These are phyloP conservation scores for Cryptococcus sp. DNA, from an alignment of 1,284 basidiomycete genomes.

Conservation along the genomic window DNA sequence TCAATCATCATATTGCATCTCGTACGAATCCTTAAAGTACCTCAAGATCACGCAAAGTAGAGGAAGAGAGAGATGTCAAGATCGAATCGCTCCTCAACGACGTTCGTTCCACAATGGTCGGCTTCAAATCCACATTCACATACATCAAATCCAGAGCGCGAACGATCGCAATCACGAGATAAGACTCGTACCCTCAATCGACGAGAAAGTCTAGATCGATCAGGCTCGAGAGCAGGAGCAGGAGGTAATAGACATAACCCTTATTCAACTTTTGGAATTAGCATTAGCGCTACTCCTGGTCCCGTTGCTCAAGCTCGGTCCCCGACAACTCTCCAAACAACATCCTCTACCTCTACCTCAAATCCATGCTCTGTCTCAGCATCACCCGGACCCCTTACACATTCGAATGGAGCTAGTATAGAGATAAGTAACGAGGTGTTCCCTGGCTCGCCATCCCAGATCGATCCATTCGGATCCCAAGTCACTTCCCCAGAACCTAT, in stretches of 20 bases:
- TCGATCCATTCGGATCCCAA: constrained; percentile 24
- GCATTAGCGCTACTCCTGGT: neutral
- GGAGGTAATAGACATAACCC: neutral
- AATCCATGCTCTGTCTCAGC: neutral
- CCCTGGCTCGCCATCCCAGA: constrained; percentile 17
- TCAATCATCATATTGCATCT: too few species aligned
- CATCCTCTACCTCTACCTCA: neutral
- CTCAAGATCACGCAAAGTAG: neutral
- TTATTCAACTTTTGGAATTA: neutral
- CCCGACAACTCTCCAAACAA: neutral
- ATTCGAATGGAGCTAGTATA: neutral
- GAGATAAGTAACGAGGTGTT: neutral
- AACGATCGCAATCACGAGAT: too few species aligned
- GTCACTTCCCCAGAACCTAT: constrained; percentile 19
- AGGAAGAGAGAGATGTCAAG: constrained; percentile 1
- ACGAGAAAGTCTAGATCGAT: neutral
- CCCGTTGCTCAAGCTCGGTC: neutral
- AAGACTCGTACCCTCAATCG: too few species aligned
- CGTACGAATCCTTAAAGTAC: too few species aligned
- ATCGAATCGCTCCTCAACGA: constrained; percentile 12
- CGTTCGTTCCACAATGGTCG: constrained; percentile 8
- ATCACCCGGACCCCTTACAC: neutral
- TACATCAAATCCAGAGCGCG: neutral
- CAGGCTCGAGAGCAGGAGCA: neutral
- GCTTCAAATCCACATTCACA: neutral